Conservation (phyloP, 2,329 filamentous ascomycete genomes). For the Penicillium italicum region DNA sequence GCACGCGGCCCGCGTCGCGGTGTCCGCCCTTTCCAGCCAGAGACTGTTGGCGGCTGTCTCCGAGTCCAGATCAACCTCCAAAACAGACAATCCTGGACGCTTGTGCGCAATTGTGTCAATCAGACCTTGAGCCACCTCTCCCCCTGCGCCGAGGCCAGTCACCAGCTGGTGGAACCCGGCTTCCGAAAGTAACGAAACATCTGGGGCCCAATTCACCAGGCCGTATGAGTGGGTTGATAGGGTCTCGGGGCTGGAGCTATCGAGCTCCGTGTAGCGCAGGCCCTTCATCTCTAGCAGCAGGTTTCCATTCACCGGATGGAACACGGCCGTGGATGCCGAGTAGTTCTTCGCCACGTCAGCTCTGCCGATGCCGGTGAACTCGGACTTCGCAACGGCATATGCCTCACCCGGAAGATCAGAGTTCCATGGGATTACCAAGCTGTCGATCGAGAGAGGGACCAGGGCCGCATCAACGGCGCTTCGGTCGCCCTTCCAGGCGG, state of each 20-base stretch:
- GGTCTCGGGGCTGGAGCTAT: neutral
- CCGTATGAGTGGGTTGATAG: neutral
- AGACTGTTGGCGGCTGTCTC: neutral
- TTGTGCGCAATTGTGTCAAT: neutral
- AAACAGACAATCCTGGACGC: neutral
- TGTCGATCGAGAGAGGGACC: neutral
- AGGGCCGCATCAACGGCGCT: neutral
- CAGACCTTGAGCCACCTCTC: neutral
- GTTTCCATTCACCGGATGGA: neutral
- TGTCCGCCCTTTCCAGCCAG: neutral
- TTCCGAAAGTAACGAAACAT: neutral
- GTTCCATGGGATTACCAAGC: neutral
- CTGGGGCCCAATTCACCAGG: neutral
- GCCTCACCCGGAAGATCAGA: neutral
- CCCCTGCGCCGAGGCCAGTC: neutral
- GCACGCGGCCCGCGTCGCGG: too few relatives aligned
- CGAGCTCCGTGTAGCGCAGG: neutral
- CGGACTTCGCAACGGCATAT: neutral
- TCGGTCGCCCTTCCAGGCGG: neutral
- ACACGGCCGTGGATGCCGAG: neutral
- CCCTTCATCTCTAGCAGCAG: neutral
- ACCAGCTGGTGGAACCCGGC: neutral
- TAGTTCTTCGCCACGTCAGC: neutral
- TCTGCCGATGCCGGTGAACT: neutral
- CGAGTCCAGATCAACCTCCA: neutral